phyloP scores from a whole-genome alignment of 2,329 filamentous ascomycete genomes.

The Cladorrhinum sp. region DNA sequence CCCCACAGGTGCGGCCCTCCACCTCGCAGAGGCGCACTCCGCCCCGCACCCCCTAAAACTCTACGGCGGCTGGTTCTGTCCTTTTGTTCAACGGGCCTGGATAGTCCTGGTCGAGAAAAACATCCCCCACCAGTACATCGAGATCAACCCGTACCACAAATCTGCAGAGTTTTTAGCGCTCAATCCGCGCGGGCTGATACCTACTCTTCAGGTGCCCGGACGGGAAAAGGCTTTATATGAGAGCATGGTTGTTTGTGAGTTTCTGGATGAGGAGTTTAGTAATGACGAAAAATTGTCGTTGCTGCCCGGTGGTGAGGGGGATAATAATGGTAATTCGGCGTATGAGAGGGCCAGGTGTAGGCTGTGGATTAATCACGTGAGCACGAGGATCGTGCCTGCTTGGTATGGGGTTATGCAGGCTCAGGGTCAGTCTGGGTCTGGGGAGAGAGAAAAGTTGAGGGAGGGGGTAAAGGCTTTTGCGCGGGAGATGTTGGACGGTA shows the following conservation, averaged over 20 bases:
- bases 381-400: conserved; percentile 61
- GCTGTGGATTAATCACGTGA: conserved; percentile 74
- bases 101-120: conserved; percentile 70
- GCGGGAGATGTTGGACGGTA: conserved; percentile 58
- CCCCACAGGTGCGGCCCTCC: conserved; percentile 48
- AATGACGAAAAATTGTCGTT: too few relatives aligned
- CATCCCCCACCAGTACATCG: conserved; percentile 71
- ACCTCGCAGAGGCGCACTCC: conserved; percentile 45
- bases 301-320: too few relatives aligned
- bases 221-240: conserved; percentile 63
- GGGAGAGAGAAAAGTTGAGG: conserved; percentile 47
- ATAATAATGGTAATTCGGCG: too few relatives aligned
- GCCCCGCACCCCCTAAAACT: conserved; percentile 56
- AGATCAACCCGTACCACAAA: conserved; percentile 78
- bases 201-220: conserved; percentile 57
- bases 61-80: conserved; percentile 74
- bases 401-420: conserved; percentile 62
- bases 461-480: conserved; percentile 60
- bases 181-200: conserved; percentile 73
- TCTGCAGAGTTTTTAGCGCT: conserved; percentile 63
- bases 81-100: conserved; percentile 68
- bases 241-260: conserved; percentile 70
- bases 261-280: conserved; percentile 73
- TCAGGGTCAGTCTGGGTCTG: conserved; percentile 42
- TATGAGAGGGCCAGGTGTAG: conserved; percentile 64